phyloP scores from a whole-genome alignment of 352 stramenopile genomes.

The Globisporangium heterothallicum region DNA sequence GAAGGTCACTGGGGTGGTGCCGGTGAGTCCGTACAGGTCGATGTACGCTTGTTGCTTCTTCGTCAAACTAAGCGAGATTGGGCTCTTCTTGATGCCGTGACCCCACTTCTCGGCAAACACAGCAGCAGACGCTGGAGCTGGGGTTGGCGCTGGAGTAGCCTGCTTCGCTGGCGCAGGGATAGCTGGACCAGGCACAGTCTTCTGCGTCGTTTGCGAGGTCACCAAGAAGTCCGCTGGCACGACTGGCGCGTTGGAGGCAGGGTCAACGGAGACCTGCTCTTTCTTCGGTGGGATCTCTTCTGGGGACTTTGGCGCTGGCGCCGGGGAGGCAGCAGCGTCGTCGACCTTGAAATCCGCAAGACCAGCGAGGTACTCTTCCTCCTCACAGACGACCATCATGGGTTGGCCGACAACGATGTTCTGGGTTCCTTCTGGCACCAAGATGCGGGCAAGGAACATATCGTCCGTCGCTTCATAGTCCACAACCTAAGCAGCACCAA shows the following conservation, averaged over 20 bases:
- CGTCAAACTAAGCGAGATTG: constrained; percentile 68
- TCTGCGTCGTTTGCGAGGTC: constrained; percentile 55
- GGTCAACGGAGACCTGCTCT: constrained; percentile 50
- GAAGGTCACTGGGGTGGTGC: constrained; percentile 52
- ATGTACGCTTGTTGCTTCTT: constrained; percentile 87
- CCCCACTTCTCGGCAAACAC: constrained; percentile 74
- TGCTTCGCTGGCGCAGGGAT: constrained; percentile 31
- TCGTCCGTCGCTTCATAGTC: constrained; percentile 99
- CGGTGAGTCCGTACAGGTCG: constrained; percentile 74
- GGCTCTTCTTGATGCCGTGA: constrained; percentile 72
- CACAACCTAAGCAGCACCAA: constrained; percentile 59
- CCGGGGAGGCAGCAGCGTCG: constrained; percentile 24
- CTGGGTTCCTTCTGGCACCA: constrained; percentile 86
- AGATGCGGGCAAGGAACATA: constrained; percentile 94
- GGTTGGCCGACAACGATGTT: constrained; percentile 91
- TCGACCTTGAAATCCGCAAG: constrained; percentile 80
- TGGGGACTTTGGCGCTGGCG: constrained; percentile 33
- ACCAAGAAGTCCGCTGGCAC: constrained; percentile 58
- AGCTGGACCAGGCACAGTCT: constrained; percentile 32
- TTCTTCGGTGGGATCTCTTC: constrained; percentile 69
- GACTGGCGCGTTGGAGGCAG: constrained; percentile 39
- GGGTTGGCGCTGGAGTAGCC: constrained; percentile 17
- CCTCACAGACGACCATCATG: constrained; percentile 95
- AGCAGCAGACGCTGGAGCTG: constrained; percentile 14
- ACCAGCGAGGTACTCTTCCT: constrained; percentile 61